Evolutionary conservation across 495 filamentous ascomycete species (phyloP), one percentile per base, ranked within the genome.

Genomic region (Aspergillus bertholletiae): DNA sequence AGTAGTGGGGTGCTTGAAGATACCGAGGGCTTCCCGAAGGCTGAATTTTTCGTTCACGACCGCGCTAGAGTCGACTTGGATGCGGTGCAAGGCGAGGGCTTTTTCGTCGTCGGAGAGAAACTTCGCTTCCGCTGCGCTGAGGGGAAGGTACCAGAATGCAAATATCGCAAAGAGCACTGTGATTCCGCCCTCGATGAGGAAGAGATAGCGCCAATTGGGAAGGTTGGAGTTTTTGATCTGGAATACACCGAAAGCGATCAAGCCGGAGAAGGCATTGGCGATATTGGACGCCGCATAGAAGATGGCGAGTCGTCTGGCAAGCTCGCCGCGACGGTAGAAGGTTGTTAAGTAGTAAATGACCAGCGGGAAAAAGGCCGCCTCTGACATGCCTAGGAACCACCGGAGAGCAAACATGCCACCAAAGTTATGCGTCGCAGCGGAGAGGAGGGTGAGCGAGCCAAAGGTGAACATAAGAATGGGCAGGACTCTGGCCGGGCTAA

Each of bases 281-380:
- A 92, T 86, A 53, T 83, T 87, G 27, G 81, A 84, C 0, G 86
- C 88, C 0, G 88, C 88, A 63, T 91, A 92, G 74, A 92, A 92
- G 59, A 92, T 76, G 32, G 86, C 86, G 1, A 92, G 77, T 3
- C 88, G 85, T 18, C 88, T 75, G 6, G 88, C 88, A 8, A 92
- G 74, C 62, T 92, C 88, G n/a, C 82, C 82, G 32, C 88, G 83
- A 21, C 85, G 82, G 60, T 92, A 92, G 66, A 92, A 92, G 17
- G 75, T 78, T 11, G 79, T 81, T 45, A 74, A 71, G 46, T 83
- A 82, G 58, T 81, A 83, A 54, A 81, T 83, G 5, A 84, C 87
- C 35, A 87, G 66, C 1, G 88, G 88, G 59, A 88, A 89, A 71
- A 92, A 91, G 4, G 81, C 88, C 30, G 80, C 79, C 65, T 92